Conservation (phyloP, 106 monocot genomes). For the Apostasia ramifera region DNA sequence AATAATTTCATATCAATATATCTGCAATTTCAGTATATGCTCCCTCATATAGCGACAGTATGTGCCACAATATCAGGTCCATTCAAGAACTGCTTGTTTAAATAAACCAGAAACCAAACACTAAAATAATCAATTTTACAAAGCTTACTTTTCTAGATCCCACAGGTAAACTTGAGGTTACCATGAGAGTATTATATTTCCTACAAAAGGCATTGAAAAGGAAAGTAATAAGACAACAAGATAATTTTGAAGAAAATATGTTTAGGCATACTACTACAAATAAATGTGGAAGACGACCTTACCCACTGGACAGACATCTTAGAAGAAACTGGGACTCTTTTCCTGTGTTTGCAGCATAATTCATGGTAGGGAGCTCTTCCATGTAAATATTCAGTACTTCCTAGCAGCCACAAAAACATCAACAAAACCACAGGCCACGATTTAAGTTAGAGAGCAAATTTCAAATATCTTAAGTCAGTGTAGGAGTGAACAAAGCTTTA, state of each 20-base stretch:
- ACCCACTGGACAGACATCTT: conserved; percentile 53
- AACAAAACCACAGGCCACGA: not conserved
- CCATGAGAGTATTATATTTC: conserved; percentile 49
- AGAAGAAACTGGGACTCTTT: conserved; percentile 48
- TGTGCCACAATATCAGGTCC: no score
- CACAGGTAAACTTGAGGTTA: conserved; percentile 23
- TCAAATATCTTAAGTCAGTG: no score
- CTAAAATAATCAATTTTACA: not conserved
- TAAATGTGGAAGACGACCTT: not conserved
- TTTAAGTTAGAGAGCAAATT: no score
- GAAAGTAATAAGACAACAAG: not conserved
- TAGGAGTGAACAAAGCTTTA: no score
- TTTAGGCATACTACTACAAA: not conserved
- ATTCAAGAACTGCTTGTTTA: no score
- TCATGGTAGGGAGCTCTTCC: conserved; percentile 59
- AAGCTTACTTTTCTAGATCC: conserved; percentile 35
- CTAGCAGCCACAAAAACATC: conserved; percentile 14
- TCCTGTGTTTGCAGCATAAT: conserved; percentile 67
- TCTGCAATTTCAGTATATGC: no score
- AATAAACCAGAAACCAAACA: no score
- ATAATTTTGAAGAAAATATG: not conserved
- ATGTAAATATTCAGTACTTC: conserved; percentile 41
- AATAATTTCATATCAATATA: no score
- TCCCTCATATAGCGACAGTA: no score
- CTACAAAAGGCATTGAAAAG: conserved; percentile 18